Conservation (phyloP, 352 stramenopile species). For the Phytophthora ramorum region DNA sequence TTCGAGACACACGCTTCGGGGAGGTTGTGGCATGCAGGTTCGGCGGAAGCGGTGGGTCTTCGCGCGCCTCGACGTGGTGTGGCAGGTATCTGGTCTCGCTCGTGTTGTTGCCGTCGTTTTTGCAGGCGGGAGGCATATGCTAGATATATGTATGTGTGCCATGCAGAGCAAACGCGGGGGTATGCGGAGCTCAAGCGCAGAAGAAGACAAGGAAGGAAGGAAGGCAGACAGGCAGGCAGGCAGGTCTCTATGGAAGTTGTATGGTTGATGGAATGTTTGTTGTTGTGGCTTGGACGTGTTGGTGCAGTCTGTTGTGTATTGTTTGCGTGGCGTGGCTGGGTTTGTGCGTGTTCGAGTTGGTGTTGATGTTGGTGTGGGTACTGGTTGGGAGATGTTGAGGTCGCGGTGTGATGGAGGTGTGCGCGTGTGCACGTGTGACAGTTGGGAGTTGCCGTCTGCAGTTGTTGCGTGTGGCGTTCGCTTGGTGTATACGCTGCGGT, state of each 20-base stretch:
- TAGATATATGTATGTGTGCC: not conserved
- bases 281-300: not conserved
- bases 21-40: conserved; percentile 35
- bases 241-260: not conserved
- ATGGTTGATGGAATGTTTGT: not conserved
- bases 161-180: not conserved
- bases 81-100: conserved; percentile 1
- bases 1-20: conserved; percentile 7
- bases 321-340: not conserved
- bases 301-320: too few relatives aligned
- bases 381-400: not conserved
- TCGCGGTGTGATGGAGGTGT: not conserved
- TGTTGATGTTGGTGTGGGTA: not conserved
- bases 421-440: not conserved
- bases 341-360: not conserved
- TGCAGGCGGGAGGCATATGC: too few relatives aligned
- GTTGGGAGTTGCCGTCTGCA: not conserved
- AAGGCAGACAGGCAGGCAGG: not conserved
- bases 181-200: not conserved
- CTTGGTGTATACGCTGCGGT: not conserved
- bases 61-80: not conserved
- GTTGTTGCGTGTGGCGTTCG: not conserved
- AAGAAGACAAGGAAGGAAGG: not conserved
- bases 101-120: conserved; percentile 4
- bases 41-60: not conserved